phyloP scores from a whole-genome alignment of 2,329 filamentous ascomycete genomes.

The Claviceps monticola region DNA sequence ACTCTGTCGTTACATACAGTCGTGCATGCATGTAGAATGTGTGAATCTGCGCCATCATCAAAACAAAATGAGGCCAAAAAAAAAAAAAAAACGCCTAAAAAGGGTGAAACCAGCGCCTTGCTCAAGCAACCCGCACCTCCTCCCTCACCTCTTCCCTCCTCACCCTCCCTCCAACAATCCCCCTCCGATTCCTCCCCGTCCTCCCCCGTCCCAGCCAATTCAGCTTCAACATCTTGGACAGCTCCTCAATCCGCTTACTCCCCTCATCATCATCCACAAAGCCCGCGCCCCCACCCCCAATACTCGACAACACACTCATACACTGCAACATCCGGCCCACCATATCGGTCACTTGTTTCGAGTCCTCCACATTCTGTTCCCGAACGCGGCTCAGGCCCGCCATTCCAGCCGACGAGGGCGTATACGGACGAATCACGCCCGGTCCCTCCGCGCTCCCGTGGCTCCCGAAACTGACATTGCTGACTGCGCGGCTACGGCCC shows the following conservation, averaged over 20 bases:
- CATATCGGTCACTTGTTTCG: slow-evolving; percentile 78
- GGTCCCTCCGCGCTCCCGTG: slow-evolving; percentile 29
- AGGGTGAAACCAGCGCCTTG: neutral
- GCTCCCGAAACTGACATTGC: slow-evolving; percentile 61
- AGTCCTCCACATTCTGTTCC: slow-evolving; percentile 51
- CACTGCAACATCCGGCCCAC: slow-evolving; percentile 94
- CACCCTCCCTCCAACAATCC: slow-evolving; percentile 64
- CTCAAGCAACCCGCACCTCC: slow-evolving; percentile 26
- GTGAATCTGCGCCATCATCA: neutral
- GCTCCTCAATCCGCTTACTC: slow-evolving; percentile 65
- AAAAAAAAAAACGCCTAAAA: neutral
- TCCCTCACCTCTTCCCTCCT: slow-evolving; percentile 29
- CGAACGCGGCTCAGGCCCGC: slow-evolving; percentile 29
- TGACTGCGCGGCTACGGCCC: slow-evolving; percentile 65
- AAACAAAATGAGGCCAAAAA: neutral
- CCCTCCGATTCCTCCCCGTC: slow-evolving; percentile 77
- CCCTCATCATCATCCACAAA: slow-evolving; percentile 51
- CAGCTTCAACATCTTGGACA: slow-evolving; percentile 80
- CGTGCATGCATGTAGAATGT: no score
- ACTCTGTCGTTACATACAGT: no score
- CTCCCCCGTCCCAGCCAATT: slow-evolving; percentile 91
- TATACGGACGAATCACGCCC: slow-evolving; percentile 33
- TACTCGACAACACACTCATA: slow-evolving; percentile 73
- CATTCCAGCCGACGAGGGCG: slow-evolving; percentile 23
- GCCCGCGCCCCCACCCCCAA: slow-evolving; percentile 29